These are phyloP conservation scores for Elsinoe perseae DNA, from an alignment of 2,329 filamentous ascomycete species.

Conservation along the genomic window DNA sequence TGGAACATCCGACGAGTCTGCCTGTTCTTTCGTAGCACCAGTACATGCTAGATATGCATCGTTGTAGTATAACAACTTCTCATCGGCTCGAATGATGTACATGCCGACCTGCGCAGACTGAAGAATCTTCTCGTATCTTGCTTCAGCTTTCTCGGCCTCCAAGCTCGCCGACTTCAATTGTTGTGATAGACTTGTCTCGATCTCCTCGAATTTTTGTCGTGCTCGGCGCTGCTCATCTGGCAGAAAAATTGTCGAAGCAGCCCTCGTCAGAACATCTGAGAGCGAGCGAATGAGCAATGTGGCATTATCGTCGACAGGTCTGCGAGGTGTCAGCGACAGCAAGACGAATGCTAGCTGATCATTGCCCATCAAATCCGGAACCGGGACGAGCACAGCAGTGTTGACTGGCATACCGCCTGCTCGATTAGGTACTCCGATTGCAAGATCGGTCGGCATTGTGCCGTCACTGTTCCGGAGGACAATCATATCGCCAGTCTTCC, in stretches of 20 bases:
- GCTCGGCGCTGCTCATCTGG: constrained; percentile 30
- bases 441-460: constrained; percentile 14
- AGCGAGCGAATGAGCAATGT: constrained; percentile 32
- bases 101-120: constrained; percentile 35
- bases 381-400: constrained; percentile 16
- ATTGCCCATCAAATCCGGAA: constrained; percentile 27
- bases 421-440: constrained; percentile 9
- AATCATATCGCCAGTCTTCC: constrained; percentile 4
- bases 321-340: constrained; percentile 33
- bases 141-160: constrained; percentile 30
- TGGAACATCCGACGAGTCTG: constrained; percentile 9
- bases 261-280: constrained; percentile 32
- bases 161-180: constrained; percentile 28
- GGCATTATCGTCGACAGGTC: constrained; percentile 34
- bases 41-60: constrained; percentile 13
- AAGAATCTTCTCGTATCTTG: constrained; percentile 35
- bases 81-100: constrained; percentile 11
- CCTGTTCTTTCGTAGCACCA: constrained; percentile 13
- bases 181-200: constrained; percentile 32
- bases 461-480: constrained; percentile 10
- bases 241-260: constrained; percentile 34
- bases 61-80: constrained; percentile 12
- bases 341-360: constrained; percentile 35
- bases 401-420: constrained; percentile 15
- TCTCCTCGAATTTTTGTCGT: constrained; percentile 31